Percentiles rank a stretch among this genome's conserved stretches.
phyloP scores from a whole-genome alignment of 306 rosid genomes.

The Vigna reflexopilosa region DNA sequence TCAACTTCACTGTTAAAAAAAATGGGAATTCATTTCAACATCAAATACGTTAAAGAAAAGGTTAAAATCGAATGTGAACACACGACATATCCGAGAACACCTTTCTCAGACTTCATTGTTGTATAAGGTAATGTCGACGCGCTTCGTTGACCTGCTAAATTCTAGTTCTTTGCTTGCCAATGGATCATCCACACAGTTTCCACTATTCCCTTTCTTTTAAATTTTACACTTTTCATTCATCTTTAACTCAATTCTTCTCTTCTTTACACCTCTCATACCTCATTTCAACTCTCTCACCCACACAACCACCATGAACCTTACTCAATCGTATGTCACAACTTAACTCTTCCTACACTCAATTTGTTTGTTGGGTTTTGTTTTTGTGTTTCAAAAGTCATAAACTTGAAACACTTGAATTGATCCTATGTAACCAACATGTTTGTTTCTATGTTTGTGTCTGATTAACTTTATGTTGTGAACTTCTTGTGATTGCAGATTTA shows the following conservation, averaged over 20 bases:
- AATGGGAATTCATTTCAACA: no score
- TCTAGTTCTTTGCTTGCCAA: background rate
- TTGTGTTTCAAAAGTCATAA: background rate
- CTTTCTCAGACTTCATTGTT: no score
- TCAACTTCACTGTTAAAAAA: no score
- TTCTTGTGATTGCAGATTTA: constrained; percentile 54
- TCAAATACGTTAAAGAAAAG: no score
- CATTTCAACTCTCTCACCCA: background rate
- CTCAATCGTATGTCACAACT: constrained; percentile 23
- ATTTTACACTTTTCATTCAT: background rate
- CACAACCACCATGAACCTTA: constrained; percentile 18
- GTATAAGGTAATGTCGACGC: background rate
- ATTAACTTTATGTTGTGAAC: background rate
- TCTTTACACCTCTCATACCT: background rate
- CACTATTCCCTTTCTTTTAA: background rate
- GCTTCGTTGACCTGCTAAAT: background rate
- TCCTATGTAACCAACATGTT: no score
- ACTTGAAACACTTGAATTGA: background rate
- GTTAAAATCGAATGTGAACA: background rate
- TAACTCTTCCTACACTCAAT: background rate
- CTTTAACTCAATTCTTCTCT: background rate
- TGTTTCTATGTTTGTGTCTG: background rate
- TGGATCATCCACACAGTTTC: background rate
- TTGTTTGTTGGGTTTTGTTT: background rate
- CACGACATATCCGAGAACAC: background rate